Conservation (phyloP, 2,329 filamentous ascomycete species). For the Claviceps sp. region DNA sequence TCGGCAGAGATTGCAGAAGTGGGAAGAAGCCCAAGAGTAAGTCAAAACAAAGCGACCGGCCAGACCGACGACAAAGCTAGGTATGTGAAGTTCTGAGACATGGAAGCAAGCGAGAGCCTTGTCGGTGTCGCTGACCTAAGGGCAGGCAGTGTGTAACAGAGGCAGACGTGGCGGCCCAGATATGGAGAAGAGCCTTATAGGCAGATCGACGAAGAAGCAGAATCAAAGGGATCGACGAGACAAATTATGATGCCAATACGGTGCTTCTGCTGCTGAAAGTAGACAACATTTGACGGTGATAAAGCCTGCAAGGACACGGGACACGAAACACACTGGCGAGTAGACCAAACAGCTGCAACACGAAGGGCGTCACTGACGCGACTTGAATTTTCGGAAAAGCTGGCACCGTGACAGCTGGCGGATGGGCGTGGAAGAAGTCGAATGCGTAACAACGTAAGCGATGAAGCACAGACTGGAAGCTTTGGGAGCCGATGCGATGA, state of each 20-base stretch:
- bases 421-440: not conserved
- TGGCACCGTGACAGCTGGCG: not conserved
- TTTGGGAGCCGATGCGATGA: not conserved
- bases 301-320: not conserved
- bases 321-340: not conserved
- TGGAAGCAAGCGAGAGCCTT: constrained; percentile 3
- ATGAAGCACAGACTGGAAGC: not conserved
- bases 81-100: constrained; percentile 5
- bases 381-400: not conserved
- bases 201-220: not conserved
- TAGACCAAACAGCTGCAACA: not conserved
- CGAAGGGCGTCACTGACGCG: not conserved
- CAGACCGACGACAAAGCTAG: not conserved
- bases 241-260: constrained; percentile 1
- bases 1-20: not conserved
- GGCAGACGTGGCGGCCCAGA: not conserved
- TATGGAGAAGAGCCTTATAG: not conserved
- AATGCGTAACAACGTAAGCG: not conserved
- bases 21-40: not conserved
- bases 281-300: not conserved
- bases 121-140: not conserved
- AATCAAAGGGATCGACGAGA: not conserved
- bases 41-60: not conserved
- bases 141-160: not conserved
- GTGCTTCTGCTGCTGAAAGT: not conserved